Conservation (phyloP, 495 filamentous ascomycete genomes). For the Chlorociboria aeruginascens region DNA sequence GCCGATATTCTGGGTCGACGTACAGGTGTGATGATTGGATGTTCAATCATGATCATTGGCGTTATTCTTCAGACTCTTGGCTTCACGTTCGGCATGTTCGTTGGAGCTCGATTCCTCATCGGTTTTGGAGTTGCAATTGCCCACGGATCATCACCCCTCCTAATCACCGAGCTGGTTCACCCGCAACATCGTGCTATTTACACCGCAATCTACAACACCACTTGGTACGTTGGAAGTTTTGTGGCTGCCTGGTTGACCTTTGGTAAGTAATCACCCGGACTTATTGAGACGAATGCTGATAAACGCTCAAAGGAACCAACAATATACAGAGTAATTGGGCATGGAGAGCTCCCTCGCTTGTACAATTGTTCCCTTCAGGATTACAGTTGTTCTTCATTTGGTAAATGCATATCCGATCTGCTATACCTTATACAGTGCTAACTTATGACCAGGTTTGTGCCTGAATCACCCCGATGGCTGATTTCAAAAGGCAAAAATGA, state of each 20-base stretch:
- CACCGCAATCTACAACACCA: conserved; percentile 43
- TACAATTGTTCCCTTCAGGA: conserved; percentile 37
- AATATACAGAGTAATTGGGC: conserved; percentile 34
- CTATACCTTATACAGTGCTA: not conserved
- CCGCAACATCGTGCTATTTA: conserved; percentile 42
- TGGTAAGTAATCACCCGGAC: not conserved
- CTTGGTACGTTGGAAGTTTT: conserved; percentile 35
- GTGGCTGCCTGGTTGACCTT: conserved; percentile 29
- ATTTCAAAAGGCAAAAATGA: conserved; percentile 55
- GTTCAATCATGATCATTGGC: conserved; percentile 39
- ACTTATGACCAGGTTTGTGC: conserved; percentile 15
- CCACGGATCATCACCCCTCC: conserved; percentile 34
- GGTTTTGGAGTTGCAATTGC: conserved; percentile 36
- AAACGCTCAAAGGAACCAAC: conserved; percentile 26
- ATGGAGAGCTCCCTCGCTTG: conserved; percentile 41
- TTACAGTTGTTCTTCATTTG: conserved; percentile 41
- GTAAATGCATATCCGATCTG: conserved; percentile 24
- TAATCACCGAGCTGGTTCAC: conserved; percentile 42
- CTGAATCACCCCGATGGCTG: conserved; percentile 52
- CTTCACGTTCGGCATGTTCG: conserved; percentile 34
- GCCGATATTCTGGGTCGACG: conserved; percentile 37
- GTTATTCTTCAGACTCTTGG: conserved; percentile 35
- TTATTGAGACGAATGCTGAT: not conserved
- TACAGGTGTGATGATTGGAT: conserved; percentile 39
- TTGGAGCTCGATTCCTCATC: conserved; percentile 27